Evolutionary conservation across 2,329 filamentous ascomycete genomes (phyloP), one percentile per base, ranked within the genome.

Genomic region (Scedosporium dehoogii): DNA sequence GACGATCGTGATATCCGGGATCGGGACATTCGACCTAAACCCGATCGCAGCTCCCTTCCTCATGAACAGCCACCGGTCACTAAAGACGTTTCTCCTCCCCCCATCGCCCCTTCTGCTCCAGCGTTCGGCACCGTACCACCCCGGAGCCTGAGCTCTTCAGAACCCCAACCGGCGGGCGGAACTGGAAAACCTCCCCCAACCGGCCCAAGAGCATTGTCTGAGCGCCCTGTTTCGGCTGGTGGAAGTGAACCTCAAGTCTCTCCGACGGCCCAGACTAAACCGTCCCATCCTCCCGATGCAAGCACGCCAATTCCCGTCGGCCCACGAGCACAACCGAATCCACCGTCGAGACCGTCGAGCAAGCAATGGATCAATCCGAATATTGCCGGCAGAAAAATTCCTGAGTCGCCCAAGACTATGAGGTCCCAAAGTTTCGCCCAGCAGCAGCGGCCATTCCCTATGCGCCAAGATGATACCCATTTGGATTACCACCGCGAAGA

Each of bases 281-380:
- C 62, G 76, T 78, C 7, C 70, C 77, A 6, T 14, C 21, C 59
- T 18, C 51, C 60, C n/a, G 59, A 63, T 9, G 62, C 62, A 46
- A 59, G 10, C 23, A 57, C 59, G 9, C 58, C 62, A n/a, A 81
- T 85, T 58, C 81, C 82, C 3, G 75, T 81, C 2, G 82, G 81
- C 9, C 82, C 82, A 41, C 78, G 82, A 42, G 78, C 78, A 16
- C 81, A 83, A 63, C 79, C 78, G 63, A 74, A 75, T 58, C 75
- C 76, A 56, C 76, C 67, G 23, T 72, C 75, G 64, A 78, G 81
- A 6, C 77, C 80, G 16, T 81, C 81, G 0, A 84, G 81, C 68
- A 84, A 83, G 67, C 82, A 85, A 70, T 85, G 83, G 83, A 81
- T 83, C 63, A 84, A 84, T 59, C 80, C 81, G 3, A 78, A 76